Evolutionary conservation across 441 rosid genomes (phyloP), one percentile per base, ranked within the genome.

Genomic region (Adansonia madagascariensis): DNA sequence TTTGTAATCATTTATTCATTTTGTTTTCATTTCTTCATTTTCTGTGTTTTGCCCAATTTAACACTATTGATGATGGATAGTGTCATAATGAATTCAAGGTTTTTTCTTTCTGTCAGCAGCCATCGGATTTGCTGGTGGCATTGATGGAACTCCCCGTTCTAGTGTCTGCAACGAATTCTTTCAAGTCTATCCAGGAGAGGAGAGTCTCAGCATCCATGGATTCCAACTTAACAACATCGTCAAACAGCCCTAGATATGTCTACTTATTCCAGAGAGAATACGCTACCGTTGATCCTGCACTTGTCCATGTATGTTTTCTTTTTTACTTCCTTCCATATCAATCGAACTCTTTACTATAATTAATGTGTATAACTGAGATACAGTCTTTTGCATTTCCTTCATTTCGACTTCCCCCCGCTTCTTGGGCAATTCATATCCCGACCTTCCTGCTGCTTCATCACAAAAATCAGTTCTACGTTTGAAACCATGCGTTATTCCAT

Each of bases 191-290:
- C 35, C 81, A 86, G 59, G 92, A 90, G 87, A 77, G 52, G 69
- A 87, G 73, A 53, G 80, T 92, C 39, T 78, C 86, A 12, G 44
- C 47, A 55, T 73, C 59, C 3, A 75, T 50, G 39, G 85, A 83
- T 49, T 77, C 71, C 3, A 79, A 65, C 68, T 80, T 77, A 31
- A 84, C 76, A 79, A 75, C 71, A 39, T 57, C 83, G 68, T 20
- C 62, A 4, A 79, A 73, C 49, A 78, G 6, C 47, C 61, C 71
- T 55, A 86, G 84, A 84, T 88, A 69, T 67, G 90, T 91, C 73
- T 93, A 90, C 79, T 9, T 94, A 63, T 91, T 90, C 83, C 98
- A 94, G 83, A 84, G 91, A 77, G 98, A 94, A 81, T 93, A 81
- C 74, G 97, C 97, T 1, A 84, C 87, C 1, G 94, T 93, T 64